These are phyloP conservation scores for Spathaspora hagerdaliae DNA, from an alignment of 805 yeast genomes.

Conservation along the genomic window DNA sequence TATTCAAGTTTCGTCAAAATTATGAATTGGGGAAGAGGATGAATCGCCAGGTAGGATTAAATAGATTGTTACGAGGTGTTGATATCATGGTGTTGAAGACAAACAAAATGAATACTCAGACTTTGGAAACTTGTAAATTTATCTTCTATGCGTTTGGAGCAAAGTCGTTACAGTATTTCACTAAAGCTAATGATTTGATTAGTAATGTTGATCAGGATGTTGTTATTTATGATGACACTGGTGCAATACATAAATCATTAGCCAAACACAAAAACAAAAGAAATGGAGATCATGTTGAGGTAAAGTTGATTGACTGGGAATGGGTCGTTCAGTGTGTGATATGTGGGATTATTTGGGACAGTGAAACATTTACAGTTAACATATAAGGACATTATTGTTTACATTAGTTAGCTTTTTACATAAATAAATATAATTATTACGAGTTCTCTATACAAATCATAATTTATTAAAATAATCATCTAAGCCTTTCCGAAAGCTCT, in stretches of 20 bases:
- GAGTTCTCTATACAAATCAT: neutral
- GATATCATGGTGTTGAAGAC: conserved; percentile 31
- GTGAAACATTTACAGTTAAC: conserved; percentile 9
- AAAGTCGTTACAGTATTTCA: conserved; percentile 13
- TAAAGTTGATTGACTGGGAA: conserved; percentile 51
- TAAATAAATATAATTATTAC: too few species aligned
- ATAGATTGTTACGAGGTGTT: conserved; percentile 29
- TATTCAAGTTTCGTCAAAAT: conserved; percentile 39
- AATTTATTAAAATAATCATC: too few species aligned
- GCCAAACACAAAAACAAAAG: neutral
- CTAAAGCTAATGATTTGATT: conserved; percentile 1
- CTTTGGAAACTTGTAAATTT: conserved; percentile 36
- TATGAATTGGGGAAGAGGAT: conserved; percentile 19
- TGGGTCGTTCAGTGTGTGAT: conserved; percentile 66
- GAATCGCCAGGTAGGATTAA: conserved; percentile 39
- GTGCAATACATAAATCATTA: neutral
- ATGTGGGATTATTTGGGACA: conserved; percentile 29
- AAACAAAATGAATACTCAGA: conserved; percentile 21
- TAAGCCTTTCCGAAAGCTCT: conserved; percentile 17
- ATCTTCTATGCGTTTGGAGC: conserved; percentile 47
- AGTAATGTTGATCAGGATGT: conserved; percentile 7
- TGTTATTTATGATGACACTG: conserved; percentile 27
- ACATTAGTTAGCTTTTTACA: too few species aligned
- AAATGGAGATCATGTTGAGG: neutral
- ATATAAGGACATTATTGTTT: neutral